Conservation (phyloP, 257 asterid genomes). For the Echites panduratus region DNA sequence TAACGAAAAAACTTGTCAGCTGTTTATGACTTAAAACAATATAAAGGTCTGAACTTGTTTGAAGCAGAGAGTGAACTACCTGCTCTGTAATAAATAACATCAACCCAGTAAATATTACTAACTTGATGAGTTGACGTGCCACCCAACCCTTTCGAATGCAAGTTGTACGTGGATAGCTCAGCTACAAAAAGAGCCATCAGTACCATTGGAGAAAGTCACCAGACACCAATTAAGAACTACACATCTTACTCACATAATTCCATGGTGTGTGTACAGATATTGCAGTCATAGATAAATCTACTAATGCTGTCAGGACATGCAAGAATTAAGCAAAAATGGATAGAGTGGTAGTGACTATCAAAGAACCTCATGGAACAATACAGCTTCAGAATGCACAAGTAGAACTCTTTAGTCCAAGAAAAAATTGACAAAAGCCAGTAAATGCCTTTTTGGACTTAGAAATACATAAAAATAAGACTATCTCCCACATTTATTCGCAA, state of each 20-base stretch:
- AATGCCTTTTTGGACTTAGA: not conserved
- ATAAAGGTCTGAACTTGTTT: not conserved
- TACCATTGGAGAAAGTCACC: not conserved
- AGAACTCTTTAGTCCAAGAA: not conserved
- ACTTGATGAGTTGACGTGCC: constrained; percentile 75
- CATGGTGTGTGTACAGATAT: too few species aligned
- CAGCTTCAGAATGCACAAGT: not conserved
- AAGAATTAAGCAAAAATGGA: not conserved
- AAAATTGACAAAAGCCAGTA: not conserved
- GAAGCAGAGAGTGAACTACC: constrained; percentile 37
- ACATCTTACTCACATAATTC: not conserved
- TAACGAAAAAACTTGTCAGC: constrained; percentile 21
- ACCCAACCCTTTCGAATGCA: constrained; percentile 96
- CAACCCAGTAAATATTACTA: constrained; percentile 80
- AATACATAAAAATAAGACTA: not conserved
- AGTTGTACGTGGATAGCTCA: constrained; percentile 83
- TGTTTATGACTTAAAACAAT: not conserved
- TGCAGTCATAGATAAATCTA: not conserved
- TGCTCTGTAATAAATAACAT: constrained; percentile 94
- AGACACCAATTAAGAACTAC: not conserved
- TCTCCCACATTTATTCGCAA: not conserved
- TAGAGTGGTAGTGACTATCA: not conserved
- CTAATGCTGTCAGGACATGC: not conserved
- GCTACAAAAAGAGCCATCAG: constrained; percentile 39
- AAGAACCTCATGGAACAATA: not conserved